Percentiles rank a stretch among this genome's conserved stretches.
phyloP scores from a whole-genome alignment of 352 stramenopile species.

The Pythium utonaiense region DNA sequence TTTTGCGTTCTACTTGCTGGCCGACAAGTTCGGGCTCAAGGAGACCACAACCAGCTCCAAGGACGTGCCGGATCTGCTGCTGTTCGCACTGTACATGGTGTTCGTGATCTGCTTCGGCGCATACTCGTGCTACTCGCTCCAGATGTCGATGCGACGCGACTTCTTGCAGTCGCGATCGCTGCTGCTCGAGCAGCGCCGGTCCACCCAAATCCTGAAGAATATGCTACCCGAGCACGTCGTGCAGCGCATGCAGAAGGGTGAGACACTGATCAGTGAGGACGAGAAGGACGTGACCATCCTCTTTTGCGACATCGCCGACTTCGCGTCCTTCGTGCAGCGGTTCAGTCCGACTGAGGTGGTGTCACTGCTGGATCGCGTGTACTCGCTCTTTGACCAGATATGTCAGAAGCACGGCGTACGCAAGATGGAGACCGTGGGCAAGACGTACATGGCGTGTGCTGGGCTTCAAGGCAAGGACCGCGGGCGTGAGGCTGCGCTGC shows the following conservation, averaged over 20 bases:
- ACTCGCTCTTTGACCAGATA: constrained; percentile 90
- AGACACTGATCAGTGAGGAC: constrained; percentile 80
- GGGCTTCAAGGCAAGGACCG: constrained; percentile 82
- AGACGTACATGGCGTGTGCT: constrained; percentile 89
- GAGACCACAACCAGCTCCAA: constrained; percentile 18
- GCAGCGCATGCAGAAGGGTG: constrained; percentile 79
- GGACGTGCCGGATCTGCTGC: constrained; percentile 42
- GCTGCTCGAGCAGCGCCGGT: constrained; percentile 72
- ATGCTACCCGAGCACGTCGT: constrained; percentile 84
- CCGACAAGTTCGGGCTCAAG: constrained; percentile 46
- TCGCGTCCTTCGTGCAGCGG: constrained; percentile 73
- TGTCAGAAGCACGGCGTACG: constrained; percentile 88
- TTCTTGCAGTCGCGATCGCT: constrained; percentile 80
- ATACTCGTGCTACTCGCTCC: constrained; percentile 78
- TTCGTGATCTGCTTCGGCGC: constrained; percentile 73
- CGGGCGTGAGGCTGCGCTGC: constrained; percentile 66
- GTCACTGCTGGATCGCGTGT: constrained; percentile 89
- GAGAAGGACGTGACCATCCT: constrained; percentile 87
- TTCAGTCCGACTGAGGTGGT: constrained; percentile 76
- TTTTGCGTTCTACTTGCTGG: constrained; percentile 73
- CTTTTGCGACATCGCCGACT: constrained; percentile 85
- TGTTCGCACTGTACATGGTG: constrained; percentile 72
- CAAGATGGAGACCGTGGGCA: constrained; percentile 93
- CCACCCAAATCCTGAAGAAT: constrained; percentile 82
- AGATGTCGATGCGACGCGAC: constrained; percentile 79